A percentile compares a stretch with the other conserved stretches of the same genome.
Evolutionary conservation across 202 grass and related monocot genomes (phyloP).

Genomic region (Digitaria exilis): DNA sequence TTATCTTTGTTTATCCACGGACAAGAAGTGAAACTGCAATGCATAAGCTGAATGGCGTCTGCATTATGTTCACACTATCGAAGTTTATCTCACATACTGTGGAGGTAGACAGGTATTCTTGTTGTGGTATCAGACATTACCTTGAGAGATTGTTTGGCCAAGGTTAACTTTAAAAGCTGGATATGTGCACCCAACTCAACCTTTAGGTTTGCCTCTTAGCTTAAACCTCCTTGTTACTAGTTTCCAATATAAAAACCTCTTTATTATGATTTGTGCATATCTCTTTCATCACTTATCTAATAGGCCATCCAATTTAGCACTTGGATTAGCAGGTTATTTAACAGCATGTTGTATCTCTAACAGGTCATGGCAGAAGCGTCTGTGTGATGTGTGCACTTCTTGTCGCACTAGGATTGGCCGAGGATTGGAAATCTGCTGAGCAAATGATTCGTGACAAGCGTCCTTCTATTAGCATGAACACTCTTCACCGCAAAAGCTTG

Average conservation of each 20-base stretch:
- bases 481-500: slow-evolving; percentile 79
- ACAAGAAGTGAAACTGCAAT: slow-evolving; percentile 11
- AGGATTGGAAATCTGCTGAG: slow-evolving; percentile 92
- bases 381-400: slow-evolving; percentile 94
- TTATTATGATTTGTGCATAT: background rate
- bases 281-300: background rate
- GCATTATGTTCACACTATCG: background rate
- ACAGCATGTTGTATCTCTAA: slow-evolving; percentile 36
- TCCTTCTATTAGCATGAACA: slow-evolving; percentile 86
- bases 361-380: slow-evolving; percentile 93
- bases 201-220: slow-evolving; percentile 1
- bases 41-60: background rate
- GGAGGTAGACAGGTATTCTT: background rate
- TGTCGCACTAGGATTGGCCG: slow-evolving; percentile 74
- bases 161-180: slow-evolving; percentile 11
- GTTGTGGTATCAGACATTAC: slow-evolving; percentile 5
- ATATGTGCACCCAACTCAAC: background rate
- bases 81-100: background rate
- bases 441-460: slow-evolving; percentile 80
- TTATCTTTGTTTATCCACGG: background rate
- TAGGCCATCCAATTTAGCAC: background rate
- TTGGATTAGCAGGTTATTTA: slow-evolving; percentile 17
- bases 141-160: background rate
- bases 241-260: background rate
- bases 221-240: slow-evolving; percentile 5